Percentiles rank a stretch among this genome's conserved stretches.
These are phyloP conservation scores for Aspergillus hiratsukae DNA, from an alignment of 2,329 filamentous ascomycete genomes.

Conservation along the genomic window DNA sequence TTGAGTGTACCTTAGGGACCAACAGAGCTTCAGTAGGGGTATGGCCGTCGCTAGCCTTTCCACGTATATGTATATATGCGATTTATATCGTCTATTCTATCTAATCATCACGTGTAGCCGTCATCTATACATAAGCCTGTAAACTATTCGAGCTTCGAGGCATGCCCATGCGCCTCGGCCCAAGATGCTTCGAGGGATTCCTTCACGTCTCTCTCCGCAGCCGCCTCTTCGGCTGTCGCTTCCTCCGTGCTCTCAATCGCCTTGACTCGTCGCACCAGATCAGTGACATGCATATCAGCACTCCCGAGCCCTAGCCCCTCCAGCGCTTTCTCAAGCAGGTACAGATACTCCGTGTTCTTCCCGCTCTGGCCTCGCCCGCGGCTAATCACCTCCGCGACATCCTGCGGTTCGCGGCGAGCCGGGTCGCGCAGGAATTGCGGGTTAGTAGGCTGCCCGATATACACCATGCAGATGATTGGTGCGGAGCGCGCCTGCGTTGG, in stretches of 20 bases:
- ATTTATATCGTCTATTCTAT: background rate
- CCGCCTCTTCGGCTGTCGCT: constrained; percentile 27
- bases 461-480: constrained; percentile 64
- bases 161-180: constrained; percentile 6
- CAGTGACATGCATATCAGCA: constrained; percentile 76
- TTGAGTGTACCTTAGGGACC: background rate
- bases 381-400: constrained; percentile 75
- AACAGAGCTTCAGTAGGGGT: background rate
- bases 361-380: constrained; percentile 77
- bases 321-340: constrained; percentile 71
- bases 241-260: constrained; percentile 50
- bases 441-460: constrained; percentile 91
- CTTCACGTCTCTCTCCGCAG: constrained; percentile 26
- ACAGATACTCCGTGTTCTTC: constrained; percentile 83
- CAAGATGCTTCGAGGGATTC: constrained; percentile 19
- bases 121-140: background rate
- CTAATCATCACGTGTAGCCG: background rate
- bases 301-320: constrained; percentile 68
- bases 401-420: constrained; percentile 65
- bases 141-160: background rate
- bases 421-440: constrained; percentile 69
- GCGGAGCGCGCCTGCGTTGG: background rate
- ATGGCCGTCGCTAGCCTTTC: too few relatives aligned
- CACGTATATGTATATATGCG: background rate
- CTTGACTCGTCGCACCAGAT: constrained; percentile 70